Evolutionary conservation across 1,284 basidiomycete genomes (phyloP), one percentile per base, ranked within the genome.

Genomic region (Puccinia polysora): DNA sequence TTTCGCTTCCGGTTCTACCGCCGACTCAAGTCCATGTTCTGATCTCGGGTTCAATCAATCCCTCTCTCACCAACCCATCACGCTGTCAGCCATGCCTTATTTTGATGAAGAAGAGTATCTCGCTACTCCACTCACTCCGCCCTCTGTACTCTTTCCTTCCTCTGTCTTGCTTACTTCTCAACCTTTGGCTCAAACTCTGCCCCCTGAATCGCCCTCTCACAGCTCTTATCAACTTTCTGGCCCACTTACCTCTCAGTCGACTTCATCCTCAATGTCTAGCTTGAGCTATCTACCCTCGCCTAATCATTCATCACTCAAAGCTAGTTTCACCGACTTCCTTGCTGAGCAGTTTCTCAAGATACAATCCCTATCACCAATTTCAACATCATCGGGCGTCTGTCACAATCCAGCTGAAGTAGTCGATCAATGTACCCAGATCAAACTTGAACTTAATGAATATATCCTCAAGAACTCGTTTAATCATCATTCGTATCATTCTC

Each of bases 271-370:
- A 20, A n/a, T 60, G 20, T 59, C 67, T 25, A 34, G 38, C 8
- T 36, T 68, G 40, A 56, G 52, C 23, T 68, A 69, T n/a, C 34
- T 60, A 12, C 67, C 67, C 32, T 60, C 67, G 15, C 25, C 45
- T 5, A 30, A 59, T 30, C 53, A 60, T 34, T 38, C 36, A n/a
- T 43, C 55, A 20, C 28, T 59, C 45, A 40, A 58, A 30, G 43
- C 56, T 14, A 55, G n/a, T 30, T 69, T 69, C 47, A 69, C 53
- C 14, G 67, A 60, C 28, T 69, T 69, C 28, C 32, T 69, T 7
- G 67, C 67, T 4, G 55, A 69, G 32, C 67, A 69, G 60, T 69
- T 69, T 10, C 45, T 69, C 2, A 69, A 69, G 56, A 69, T 69
- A n/a, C 67, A 69, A 49, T 59, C 53, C 20, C 47, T 63, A n/a